Conservation (phyloP, 805 yeast genomes). For the Diddensiella santjacobensis region DNA sequence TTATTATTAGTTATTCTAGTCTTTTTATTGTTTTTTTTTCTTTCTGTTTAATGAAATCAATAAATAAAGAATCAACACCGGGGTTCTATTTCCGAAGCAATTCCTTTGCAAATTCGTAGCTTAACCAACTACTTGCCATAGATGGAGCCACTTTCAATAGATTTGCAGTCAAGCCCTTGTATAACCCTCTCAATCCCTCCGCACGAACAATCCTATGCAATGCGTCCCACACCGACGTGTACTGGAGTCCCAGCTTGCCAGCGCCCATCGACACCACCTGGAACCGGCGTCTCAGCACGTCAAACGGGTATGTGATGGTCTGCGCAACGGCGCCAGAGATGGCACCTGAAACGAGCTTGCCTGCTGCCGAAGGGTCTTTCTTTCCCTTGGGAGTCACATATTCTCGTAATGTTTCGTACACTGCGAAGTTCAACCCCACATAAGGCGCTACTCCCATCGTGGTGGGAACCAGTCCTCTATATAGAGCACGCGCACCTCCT, state of each 20-base stretch:
- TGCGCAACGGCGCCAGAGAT: slow-evolving; percentile 87
- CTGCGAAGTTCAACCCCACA: slow-evolving; percentile 87
- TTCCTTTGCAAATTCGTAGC: slow-evolving; percentile 69
- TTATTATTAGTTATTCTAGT: slow-evolving; percentile 35
- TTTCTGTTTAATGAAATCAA: not conserved
- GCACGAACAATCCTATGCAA: slow-evolving; percentile 58
- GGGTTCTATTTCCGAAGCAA: slow-evolving; percentile 14
- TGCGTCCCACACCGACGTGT: slow-evolving; percentile 74
- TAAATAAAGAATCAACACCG: not conserved
- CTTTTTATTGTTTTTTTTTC: slow-evolving; percentile 43
- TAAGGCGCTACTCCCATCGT: slow-evolving; percentile 94
- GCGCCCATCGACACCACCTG: slow-evolving; percentile 76
- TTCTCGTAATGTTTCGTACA: slow-evolving; percentile 78
- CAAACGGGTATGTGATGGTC: slow-evolving; percentile 86
- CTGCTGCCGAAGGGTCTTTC: slow-evolving; percentile 40
- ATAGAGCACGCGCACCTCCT: slow-evolving; percentile 77
- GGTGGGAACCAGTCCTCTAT: slow-evolving; percentile 87
- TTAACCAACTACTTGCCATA: slow-evolving; percentile 94
- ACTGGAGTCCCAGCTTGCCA: slow-evolving; percentile 73
- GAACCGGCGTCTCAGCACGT: slow-evolving; percentile 79
- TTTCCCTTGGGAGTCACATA: slow-evolving; percentile 37
- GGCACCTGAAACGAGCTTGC: slow-evolving; percentile 77
- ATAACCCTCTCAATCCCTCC: slow-evolving; percentile 80
- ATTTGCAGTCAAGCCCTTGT: slow-evolving; percentile 63
- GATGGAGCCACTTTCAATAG: slow-evolving; percentile 88